These are phyloP conservation scores for Lanzia echinophila DNA, from an alignment of 2,329 filamentous ascomycete genomes.

Conservation along the genomic window DNA sequence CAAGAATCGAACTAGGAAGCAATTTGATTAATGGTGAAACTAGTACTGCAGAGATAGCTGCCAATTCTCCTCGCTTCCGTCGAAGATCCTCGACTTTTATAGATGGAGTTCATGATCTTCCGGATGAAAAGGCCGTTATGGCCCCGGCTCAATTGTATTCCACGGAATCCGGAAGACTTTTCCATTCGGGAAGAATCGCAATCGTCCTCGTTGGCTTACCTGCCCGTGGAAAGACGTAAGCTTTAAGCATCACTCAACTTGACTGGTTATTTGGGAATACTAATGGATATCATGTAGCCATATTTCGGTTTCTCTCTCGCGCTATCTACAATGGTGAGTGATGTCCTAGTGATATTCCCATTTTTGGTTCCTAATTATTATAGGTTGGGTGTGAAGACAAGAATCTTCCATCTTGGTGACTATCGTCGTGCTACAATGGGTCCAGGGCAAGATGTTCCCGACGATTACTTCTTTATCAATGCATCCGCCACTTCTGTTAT, in stretches of 20 bases:
- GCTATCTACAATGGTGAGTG: constrained; percentile 80
- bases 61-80: constrained; percentile 81
- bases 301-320: constrained; percentile 88
- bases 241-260: constrained; percentile 16
- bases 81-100: constrained; percentile 94
- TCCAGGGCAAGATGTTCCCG: constrained; percentile 74
- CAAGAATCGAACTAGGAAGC: not conserved
- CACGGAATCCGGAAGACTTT: constrained; percentile 93
- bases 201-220: constrained; percentile 96
- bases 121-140: constrained; percentile 63
- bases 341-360: not conserved
- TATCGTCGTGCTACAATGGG: constrained; percentile 90
- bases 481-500: constrained; percentile 90
- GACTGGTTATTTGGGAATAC: not conserved
- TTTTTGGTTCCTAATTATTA: constrained; percentile 1
- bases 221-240: constrained; percentile 88
- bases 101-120: constrained; percentile 91
- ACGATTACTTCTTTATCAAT: constrained; percentile 97
- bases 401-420: constrained; percentile 95
- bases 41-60: constrained; percentile 78
- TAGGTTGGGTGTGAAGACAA: constrained; percentile 93
- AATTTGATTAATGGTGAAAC: not conserved
- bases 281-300: constrained; percentile 47
- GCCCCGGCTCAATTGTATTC: constrained; percentile 96
- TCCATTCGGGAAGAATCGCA: constrained; percentile 93